These are phyloP conservation scores for Annona cherimola DNA, from an alignment of 164 flowering plant species.

Conservation along the genomic window DNA sequence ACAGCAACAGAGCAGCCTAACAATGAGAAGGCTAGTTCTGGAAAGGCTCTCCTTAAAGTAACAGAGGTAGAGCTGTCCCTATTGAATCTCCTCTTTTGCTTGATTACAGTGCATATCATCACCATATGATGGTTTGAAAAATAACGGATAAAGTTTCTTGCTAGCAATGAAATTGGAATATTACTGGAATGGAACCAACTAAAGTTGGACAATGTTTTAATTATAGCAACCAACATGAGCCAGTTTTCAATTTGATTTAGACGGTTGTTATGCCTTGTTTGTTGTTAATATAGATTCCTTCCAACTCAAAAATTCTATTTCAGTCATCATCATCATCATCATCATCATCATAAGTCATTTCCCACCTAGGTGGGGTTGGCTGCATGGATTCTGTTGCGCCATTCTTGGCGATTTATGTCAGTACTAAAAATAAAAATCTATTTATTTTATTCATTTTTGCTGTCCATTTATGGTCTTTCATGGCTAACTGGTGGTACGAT, in stretches of 20 bases:
- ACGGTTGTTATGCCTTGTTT: neutral
- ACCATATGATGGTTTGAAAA: no score
- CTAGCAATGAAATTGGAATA: neutral
- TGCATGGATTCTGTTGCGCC: no score
- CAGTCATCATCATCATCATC: no score
- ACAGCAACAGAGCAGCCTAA: constrained; percentile 41
- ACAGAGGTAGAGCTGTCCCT: constrained; percentile 59
- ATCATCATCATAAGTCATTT: no score
- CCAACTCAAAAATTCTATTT: no score
- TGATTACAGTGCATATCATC: no score
- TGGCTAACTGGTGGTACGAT: neutral
- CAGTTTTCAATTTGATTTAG: neutral
- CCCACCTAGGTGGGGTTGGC: no score
- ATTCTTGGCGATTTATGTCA: no score
- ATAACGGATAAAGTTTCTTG: neutral
- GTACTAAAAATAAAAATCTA: neutral
- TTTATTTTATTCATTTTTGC: neutral
- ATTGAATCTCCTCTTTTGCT: neutral
- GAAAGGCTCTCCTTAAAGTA: constrained; percentile 80
- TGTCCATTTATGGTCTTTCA: neutral
- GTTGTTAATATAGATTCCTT: no score
- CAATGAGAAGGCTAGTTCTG: constrained; percentile 62
- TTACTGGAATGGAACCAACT: neutral
- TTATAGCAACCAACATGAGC: neutral
- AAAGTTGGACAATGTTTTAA: neutral